Evolutionary conservation across 169 alveolate species (phyloP).

Genomic region (Theileria annulata): DNA sequence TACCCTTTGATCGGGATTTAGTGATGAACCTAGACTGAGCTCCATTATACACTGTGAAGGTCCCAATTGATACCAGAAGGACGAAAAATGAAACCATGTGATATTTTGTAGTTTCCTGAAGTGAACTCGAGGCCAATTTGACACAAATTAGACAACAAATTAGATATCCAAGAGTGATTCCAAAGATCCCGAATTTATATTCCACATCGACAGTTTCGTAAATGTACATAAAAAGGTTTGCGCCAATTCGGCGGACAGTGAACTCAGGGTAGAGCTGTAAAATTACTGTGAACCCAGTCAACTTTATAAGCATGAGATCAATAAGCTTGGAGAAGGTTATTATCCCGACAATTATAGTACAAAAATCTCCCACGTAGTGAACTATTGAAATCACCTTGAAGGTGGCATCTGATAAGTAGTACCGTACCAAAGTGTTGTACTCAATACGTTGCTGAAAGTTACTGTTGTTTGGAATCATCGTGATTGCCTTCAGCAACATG

Average conservation of each 20-base stretch:
- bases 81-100: constrained; percentile 73
- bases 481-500: constrained; percentile 76
- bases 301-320: constrained; percentile 69
- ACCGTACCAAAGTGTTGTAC: constrained; percentile 74
- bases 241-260: constrained; percentile 20
- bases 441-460: constrained; percentile 78
- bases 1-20: constrained; percentile 14
- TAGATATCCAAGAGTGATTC: constrained; percentile 74
- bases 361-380: constrained; percentile 70
- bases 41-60: neutral
- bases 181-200: constrained; percentile 39
- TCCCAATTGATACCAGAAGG: constrained; percentile 39
- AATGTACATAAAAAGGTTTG: constrained; percentile 36
- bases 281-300: constrained; percentile 69
- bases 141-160: constrained; percentile 70
- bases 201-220: constrained; percentile 37
- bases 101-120: constrained; percentile 75
- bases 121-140: constrained; percentile 64
- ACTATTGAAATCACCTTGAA: constrained; percentile 69
- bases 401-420: constrained; percentile 69
- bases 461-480: constrained; percentile 75
- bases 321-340: constrained; percentile 70
- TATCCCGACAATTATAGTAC: constrained; percentile 70
- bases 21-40: neutral
- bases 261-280: constrained; percentile 69